phyloP scores from a whole-genome alignment of 768 basidiomycete species.

The Boletus subparvulus region DNA sequence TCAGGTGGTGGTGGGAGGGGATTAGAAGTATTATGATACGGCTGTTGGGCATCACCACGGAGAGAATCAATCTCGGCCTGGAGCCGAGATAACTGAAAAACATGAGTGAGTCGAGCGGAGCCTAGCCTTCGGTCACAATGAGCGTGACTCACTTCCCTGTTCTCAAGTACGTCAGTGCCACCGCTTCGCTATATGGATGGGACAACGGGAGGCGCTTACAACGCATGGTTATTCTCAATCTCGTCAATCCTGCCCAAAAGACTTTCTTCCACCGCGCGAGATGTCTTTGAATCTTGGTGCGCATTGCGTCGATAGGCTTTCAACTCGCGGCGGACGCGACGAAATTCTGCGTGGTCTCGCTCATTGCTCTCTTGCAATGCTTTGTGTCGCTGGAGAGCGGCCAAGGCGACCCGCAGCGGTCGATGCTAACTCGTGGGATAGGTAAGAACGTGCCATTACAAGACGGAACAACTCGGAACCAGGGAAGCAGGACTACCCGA shows the following conservation, averaged over 20 bases:
- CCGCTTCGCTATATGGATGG: not conserved
- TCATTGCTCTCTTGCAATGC: conserved; percentile 35
- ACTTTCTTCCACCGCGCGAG: conserved; percentile 37
- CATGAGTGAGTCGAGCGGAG: conserved; percentile 19
- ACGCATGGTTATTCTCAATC: conserved; percentile 30
- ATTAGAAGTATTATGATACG: conserved; percentile 39
- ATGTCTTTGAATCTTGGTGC: conserved; percentile 35
- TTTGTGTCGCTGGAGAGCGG: conserved; percentile 41
- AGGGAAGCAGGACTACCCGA: conserved; percentile 3
- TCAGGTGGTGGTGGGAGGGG: conserved; percentile 59
- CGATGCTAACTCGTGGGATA: conserved; percentile 28
- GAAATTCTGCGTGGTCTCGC: conserved; percentile 33
- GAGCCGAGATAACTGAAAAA: conserved; percentile 33
- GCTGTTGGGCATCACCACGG: conserved; percentile 30
- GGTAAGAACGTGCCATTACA: conserved; percentile 19
- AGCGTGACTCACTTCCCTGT: conserved; percentile 31
- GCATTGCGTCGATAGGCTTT: conserved; percentile 28
- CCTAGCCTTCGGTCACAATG: conserved; percentile 1
- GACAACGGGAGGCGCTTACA: conserved; percentile 21
- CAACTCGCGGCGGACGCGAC: conserved; percentile 33
- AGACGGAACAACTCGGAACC: conserved; percentile 25
- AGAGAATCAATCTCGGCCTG: conserved; percentile 40
- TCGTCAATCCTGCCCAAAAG: conserved; percentile 33
- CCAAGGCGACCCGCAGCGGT: conserved; percentile 32
- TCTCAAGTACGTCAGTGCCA: conserved; percentile 12